A percentile compares a stretch with the other conserved stretches of the same genome.
Evolutionary conservation across 2,329 filamentous ascomycete genomes (phyloP).

Genomic region (Gnomoniopsis sp.): DNA sequence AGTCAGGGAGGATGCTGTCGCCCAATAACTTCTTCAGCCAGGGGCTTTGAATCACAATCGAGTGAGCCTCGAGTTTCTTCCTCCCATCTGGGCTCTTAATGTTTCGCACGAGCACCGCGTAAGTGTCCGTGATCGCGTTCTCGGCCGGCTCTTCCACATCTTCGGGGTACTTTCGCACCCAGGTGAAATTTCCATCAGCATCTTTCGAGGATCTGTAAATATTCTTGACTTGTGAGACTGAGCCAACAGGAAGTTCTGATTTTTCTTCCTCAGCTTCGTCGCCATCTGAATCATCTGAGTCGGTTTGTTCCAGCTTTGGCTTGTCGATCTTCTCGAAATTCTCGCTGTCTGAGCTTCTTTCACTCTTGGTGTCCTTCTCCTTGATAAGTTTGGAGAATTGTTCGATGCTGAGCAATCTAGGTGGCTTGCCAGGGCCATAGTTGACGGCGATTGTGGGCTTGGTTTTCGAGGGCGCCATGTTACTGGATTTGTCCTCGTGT

Average conservation of each 20-base stretch:
- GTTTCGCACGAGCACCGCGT: conserved; percentile 58
- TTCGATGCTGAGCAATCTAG: conserved; percentile 6
- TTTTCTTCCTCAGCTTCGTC: conserved; percentile 6
- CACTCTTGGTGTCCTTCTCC: background rate
- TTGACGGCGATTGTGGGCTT: conserved; percentile 12
- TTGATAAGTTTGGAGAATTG: conserved; percentile 4
- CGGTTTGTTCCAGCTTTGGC: background rate
- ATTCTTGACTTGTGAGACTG: conserved; percentile 37
- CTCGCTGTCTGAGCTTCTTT: background rate
- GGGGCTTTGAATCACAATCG: conserved; percentile 62
- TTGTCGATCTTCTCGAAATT: background rate
- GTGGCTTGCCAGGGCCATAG: background rate
- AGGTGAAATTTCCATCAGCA: conserved; percentile 46
- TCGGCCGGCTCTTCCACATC: conserved; percentile 55
- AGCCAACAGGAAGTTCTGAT: conserved; percentile 26
- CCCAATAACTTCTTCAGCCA: conserved; percentile 54
- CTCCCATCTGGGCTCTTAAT: conserved; percentile 54
- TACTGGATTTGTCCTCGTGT: too few relatives aligned
- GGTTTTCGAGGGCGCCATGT: conserved; percentile 8
- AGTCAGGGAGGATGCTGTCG: conserved; percentile 48
- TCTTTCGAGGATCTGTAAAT: conserved; percentile 42
- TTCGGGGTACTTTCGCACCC: conserved; percentile 53
- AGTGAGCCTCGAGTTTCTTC: conserved; percentile 59
- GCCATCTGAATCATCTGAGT: conserved; percentile 1
- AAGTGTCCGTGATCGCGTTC: conserved; percentile 58